Evolutionary conservation across 148 eudicot species (phyloP).

Genomic region (Camellia granthamiana): DNA sequence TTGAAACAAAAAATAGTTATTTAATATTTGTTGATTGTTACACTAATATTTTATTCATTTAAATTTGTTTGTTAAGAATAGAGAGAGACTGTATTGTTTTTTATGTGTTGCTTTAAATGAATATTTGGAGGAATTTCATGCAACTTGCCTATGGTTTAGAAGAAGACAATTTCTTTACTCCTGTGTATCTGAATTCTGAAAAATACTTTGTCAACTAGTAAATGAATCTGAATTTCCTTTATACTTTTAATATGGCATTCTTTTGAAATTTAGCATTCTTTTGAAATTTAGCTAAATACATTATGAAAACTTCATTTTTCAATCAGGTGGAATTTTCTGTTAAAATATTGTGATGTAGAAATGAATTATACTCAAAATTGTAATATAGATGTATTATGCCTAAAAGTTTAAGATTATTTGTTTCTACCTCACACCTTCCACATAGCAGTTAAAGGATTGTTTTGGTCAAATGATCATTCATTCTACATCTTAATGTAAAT

Average conservation of each 20-base stretch:
- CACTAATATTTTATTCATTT: background rate
- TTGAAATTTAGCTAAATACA: background rate
- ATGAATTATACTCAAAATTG: background rate
- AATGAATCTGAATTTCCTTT: background rate
- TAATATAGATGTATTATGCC: background rate
- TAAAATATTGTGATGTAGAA: background rate
- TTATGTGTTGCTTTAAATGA: background rate
- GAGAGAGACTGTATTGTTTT: background rate
- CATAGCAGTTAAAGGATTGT: background rate
- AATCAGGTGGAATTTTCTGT: background rate
- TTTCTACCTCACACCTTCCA: conserved; percentile 3
- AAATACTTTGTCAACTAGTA: background rate
- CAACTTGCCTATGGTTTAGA: background rate
- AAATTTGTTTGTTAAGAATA: background rate
- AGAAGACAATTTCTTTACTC: too few species aligned
- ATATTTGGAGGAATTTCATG: conserved; percentile 1
- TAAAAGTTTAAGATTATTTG: background rate
- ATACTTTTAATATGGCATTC: background rate
- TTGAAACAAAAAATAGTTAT: background rate
- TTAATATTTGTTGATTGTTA: background rate
- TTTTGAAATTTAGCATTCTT: background rate
- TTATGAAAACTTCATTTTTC: background rate
- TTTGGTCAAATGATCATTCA: background rate
- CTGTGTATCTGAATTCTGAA: background rate
- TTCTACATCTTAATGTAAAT: background rate